Conservation (phyloP, 257 asterid species). For the Solanum bulbocastanum region DNA sequence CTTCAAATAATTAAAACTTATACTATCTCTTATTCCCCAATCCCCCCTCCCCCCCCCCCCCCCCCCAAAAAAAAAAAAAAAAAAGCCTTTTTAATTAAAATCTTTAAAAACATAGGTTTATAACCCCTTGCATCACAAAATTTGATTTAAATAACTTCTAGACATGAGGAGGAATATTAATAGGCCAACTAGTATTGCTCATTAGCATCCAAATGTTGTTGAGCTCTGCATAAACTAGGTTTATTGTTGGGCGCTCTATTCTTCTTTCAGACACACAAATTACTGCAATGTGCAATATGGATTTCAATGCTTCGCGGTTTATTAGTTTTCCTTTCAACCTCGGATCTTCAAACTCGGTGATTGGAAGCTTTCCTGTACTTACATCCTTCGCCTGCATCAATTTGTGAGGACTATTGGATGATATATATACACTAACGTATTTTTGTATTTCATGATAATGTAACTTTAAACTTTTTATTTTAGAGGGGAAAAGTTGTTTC, state of each 20-base stretch:
- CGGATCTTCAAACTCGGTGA: constrained; percentile 55
- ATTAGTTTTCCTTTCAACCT: constrained; percentile 29
- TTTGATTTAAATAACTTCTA: neutral
- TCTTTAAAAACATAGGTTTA: no score
- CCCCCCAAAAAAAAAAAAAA: no score
- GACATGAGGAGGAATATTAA: neutral
- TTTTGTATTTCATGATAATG: neutral
- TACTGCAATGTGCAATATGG: constrained; percentile 65
- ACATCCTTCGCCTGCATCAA: constrained; percentile 71
- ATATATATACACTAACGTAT: neutral
- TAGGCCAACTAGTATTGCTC: neutral
- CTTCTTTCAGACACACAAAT: constrained; percentile 58
- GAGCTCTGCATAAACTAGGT: constrained; percentile 45
- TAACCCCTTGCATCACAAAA: neutral
- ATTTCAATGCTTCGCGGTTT: constrained; percentile 40
- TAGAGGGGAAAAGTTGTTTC: neutral
- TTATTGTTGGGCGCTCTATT: constrained; percentile 58
- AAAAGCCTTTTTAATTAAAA: no score
- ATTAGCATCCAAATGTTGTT: constrained; percentile 38
- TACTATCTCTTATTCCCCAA: neutral
- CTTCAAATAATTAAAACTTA: neutral
- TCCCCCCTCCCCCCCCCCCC: no score
- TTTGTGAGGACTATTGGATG: neutral
- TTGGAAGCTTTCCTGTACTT: constrained; percentile 47
- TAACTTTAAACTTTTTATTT: neutral